A percentile compares a stretch with the other conserved stretches of the same genome.
phyloP scores from a whole-genome alignment of 2,329 filamentous ascomycete species.

The Penicillium griseofulvum region DNA sequence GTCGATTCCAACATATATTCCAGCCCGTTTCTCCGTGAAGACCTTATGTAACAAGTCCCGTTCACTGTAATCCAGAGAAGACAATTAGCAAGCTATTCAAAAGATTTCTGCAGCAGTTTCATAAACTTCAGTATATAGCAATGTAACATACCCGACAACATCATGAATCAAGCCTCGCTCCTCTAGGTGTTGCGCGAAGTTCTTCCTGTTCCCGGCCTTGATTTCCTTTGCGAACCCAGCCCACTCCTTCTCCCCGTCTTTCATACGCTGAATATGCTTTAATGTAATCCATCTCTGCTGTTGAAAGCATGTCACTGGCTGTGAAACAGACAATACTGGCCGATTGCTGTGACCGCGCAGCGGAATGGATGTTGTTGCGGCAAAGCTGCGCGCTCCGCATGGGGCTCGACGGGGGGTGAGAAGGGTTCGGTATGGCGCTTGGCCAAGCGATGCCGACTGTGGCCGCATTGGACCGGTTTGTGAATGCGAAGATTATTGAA shows the following conservation, averaged over 20 bases:
- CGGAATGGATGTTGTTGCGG: slow-evolving; percentile 21
- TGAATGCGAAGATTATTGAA: not conserved
- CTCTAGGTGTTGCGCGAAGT: slow-evolving; percentile 45
- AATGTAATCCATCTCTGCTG: slow-evolving; percentile 41
- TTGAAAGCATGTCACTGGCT: not conserved
- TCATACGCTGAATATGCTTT: slow-evolving; percentile 35
- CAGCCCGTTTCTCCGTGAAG: slow-evolving; percentile 46
- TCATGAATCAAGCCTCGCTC: slow-evolving; percentile 48
- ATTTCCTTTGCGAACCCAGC: slow-evolving; percentile 42
- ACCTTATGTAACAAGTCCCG: slow-evolving; percentile 44
- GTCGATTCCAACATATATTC: slow-evolving; percentile 50
- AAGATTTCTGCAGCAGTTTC: not conserved
- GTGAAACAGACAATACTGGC: slow-evolving; percentile 7
- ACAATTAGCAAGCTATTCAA: slow-evolving; percentile 9
- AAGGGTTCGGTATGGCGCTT: slow-evolving; percentile 21
- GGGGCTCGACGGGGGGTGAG: slow-evolving; percentile 10
- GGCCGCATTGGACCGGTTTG: slow-evolving; percentile 27
- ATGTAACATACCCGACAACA: slow-evolving; percentile 43
- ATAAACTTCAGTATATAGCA: not conserved
- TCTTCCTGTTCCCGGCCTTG: slow-evolving; percentile 43
- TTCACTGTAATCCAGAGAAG: slow-evolving; percentile 29
- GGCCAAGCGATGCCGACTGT: slow-evolving; percentile 20
- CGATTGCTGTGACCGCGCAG: slow-evolving; percentile 14
- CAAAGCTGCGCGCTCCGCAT: slow-evolving; percentile 27
- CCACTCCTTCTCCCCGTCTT: slow-evolving; percentile 45